Evolutionary conservation across 2,329 filamentous ascomycete genomes (phyloP), one percentile per base, ranked within the genome.

Genomic region (Penicillium thymicola): DNA sequence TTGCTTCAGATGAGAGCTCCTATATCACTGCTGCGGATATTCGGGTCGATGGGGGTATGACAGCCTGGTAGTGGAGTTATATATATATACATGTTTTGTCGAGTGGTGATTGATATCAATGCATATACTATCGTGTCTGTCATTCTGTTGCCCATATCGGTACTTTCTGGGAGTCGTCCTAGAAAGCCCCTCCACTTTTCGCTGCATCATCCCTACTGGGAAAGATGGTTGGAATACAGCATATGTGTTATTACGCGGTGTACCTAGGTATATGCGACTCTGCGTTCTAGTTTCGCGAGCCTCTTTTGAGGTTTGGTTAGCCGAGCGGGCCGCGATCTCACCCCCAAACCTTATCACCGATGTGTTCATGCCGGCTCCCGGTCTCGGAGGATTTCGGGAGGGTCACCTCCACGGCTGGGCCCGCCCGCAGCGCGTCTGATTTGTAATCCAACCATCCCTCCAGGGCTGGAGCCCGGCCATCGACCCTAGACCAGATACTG

Each of bases 241-340:
- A 6, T 13, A 30, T 44, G 2, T 44, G 42, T 25, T 41, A 11
- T 9, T 44, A 28, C 18, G 25, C 10, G 18, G 25, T 28, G 25
- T 44, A 18, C 6, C 13, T 13, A 9, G 5, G 25, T 44, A 18
- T 10, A 18, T 13, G 16, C 10, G 25, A 3, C 7, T 40, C 25
- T 44, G 28, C 10, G 11, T 30, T 30, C 6, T 6, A 21, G n/a
- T 30, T 18, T 14, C 5, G 4, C 10, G 10, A n/a, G 14, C n/a
- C 16, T 13, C 2, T 59, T 63, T 55, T 3, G 16, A 34, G 32
- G 32, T 34, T 34, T 34, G 52, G 46, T 57, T 60, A 51, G 49
- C 58, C 58, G 63, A 59, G 57, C 63, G 63, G 60, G 58, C 63
- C 62, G 59, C 59, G 59, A 65, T 64, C 51, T 57, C 47, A 43